A percentile compares a stretch with the other conserved stretches of the same genome.
These are phyloP conservation scores for Alternaria sp. DNA, from an alignment of 2,329 filamentous ascomycete genomes.

Conservation along the genomic window DNA sequence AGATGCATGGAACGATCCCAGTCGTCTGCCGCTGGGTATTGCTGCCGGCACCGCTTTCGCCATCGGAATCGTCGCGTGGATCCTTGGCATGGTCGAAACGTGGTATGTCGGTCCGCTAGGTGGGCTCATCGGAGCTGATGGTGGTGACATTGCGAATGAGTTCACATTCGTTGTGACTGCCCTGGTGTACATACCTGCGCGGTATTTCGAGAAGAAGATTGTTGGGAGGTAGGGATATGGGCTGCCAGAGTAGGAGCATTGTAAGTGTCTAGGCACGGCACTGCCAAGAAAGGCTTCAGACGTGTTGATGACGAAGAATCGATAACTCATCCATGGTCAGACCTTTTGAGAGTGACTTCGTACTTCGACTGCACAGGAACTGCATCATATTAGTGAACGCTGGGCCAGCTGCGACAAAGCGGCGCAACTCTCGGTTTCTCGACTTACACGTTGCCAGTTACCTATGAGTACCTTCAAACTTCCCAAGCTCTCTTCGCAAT, in stretches of 20 bases:
- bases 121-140: constrained; percentile 30
- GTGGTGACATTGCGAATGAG: constrained; percentile 39
- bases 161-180: constrained; percentile 35
- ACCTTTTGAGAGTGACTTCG: background rate
- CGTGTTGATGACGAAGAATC: background rate
- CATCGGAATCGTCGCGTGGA: constrained; percentile 53
- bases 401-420: background rate
- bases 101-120: constrained; percentile 58
- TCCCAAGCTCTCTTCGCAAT: background rate
- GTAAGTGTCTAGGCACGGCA: background rate
- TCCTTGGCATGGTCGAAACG: constrained; percentile 65
- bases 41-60: constrained; percentile 50
- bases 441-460: background rate
- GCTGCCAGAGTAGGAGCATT: background rate
- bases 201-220: constrained; percentile 35
- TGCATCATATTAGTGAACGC: background rate
- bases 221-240: constrained; percentile 20
- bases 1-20: constrained; percentile 54
- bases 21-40: constrained; percentile 51
- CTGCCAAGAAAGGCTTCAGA: background rate
- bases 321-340: background rate
- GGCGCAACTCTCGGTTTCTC: background rate
- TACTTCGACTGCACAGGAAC: background rate
- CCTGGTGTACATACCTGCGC: constrained; percentile 36
- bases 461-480: background rate